These are phyloP conservation scores for Diaporthe citrichinensis DNA, from an alignment of 2,329 filamentous ascomycete species.

Conservation along the genomic window DNA sequence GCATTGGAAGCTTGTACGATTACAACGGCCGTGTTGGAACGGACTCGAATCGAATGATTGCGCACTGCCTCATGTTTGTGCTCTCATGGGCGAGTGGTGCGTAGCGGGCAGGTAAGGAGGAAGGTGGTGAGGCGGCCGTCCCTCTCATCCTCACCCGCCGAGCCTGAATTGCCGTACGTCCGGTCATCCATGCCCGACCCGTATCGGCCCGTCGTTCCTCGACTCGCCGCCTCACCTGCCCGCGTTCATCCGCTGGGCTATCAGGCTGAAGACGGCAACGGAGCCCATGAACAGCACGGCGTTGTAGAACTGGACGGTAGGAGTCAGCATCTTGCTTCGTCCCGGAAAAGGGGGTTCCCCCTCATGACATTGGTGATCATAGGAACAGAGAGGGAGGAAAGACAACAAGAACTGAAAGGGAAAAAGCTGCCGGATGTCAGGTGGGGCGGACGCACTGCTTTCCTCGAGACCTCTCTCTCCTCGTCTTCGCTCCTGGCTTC, in stretches of 20 bases:
- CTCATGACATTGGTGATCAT: too few species aligned
- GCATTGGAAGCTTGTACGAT: neutral
- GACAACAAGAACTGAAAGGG: neutral
- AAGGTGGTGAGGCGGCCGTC: neutral
- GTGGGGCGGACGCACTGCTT: conserved; percentile 77
- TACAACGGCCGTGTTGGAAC: neutral
- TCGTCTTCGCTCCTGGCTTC: conserved; percentile 39
- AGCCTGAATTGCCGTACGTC: neutral
- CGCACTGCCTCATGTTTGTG: neutral
- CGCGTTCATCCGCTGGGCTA: conserved; percentile 87
- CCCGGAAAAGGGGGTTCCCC: neutral
- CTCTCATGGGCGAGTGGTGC: neutral
- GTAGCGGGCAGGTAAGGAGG: neutral
- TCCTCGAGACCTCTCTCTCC: conserved; percentile 93
- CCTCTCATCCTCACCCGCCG: too few species aligned
- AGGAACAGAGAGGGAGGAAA: too few species aligned
- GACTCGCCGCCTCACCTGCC: conserved; percentile 46
- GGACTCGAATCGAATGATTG: neutral
- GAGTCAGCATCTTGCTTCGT: neutral
- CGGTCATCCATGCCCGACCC: neutral
- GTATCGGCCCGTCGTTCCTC: neutral
- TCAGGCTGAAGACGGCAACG: conserved; percentile 92
- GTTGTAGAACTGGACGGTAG: conserved; percentile 87
- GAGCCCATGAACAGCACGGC: conserved; percentile 97
- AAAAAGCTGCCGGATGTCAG: too few species aligned